A percentile compares a stretch with the other conserved stretches of the same genome.
Evolutionary conservation across 345 rosid species (phyloP).

Genomic region (Viola odorata): DNA sequence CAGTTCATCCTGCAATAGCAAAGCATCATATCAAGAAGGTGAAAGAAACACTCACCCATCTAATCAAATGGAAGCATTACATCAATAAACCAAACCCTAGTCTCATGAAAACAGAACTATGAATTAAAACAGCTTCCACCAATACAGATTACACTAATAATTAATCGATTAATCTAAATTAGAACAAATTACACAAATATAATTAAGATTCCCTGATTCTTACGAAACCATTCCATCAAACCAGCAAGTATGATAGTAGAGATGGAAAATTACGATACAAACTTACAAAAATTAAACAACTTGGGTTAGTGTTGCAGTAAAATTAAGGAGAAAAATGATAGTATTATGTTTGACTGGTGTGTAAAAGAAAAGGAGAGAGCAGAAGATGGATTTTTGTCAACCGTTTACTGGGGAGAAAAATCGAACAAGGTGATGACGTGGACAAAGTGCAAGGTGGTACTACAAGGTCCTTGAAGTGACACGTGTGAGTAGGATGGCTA

Average conservation of each 20-base stretch:
- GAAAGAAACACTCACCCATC: not conserved
- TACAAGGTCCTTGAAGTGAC: constrained; percentile 19
- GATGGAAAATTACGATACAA: not conserved
- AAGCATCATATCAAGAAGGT: constrained; percentile 11
- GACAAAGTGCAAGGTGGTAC: constrained; percentile 2
- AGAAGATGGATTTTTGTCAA: not conserved
- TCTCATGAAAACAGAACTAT: not conserved
- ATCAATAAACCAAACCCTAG: not conserved
- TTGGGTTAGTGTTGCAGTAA: not conserved
- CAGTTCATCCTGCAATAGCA: constrained; percentile 18
- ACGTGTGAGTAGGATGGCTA: constrained; percentile 31
- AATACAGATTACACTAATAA: not conserved
- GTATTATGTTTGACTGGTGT: constrained; percentile 10
- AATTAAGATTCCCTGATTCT: not conserved
- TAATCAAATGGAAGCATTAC: not conserved
- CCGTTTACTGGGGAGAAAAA: not conserved
- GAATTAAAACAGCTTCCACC: not conserved
- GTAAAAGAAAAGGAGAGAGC: constrained; percentile 6
- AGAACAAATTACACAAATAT: not conserved
- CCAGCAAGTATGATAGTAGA: not conserved
- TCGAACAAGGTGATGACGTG: constrained; percentile 12
- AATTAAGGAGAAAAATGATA: constrained; percentile 6
- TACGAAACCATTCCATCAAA: not conserved
- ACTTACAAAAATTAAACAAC: constrained; percentile 14
- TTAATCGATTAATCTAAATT: not conserved